These are phyloP conservation scores for Jamesozyma jinghongensis DNA, from an alignment of 805 yeast species.

Conservation along the genomic window DNA sequence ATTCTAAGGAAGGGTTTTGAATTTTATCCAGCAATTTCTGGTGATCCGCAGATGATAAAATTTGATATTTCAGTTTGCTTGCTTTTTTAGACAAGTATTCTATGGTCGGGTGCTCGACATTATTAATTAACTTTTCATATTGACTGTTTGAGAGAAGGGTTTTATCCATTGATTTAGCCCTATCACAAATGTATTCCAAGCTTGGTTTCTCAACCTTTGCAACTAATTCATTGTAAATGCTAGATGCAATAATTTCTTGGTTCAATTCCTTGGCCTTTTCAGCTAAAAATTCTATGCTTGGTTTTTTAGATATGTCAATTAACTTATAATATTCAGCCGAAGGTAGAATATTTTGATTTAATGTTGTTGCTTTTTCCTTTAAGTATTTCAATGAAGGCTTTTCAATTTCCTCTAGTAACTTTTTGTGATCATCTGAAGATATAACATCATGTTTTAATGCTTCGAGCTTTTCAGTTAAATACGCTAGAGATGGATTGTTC, in stretches of 20 bases:
- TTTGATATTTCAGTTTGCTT: too few species aligned
- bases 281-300: conserved; percentile 13
- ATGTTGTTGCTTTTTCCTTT: conserved; percentile 4
- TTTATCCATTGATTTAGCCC: conserved; percentile 3
- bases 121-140: conserved; percentile 3
- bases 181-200: conserved; percentile 1
- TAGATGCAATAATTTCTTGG: conserved; percentile 8
- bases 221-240: conserved; percentile 8
- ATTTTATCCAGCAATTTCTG: too few species aligned
- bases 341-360: conserved; percentile 18
- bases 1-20: too few species aligned
- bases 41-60: too few species aligned
- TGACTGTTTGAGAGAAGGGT: not conserved
- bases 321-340: conserved; percentile 7
- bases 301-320: conserved; percentile 3
- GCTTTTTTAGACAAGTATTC: too few species aligned
- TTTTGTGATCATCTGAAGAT: not conserved
- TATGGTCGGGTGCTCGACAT: conserved; percentile 7
- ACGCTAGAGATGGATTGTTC: not conserved
- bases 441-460: not conserved
- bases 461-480: not conserved
- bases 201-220: conserved; percentile 5
- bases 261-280: conserved; percentile 11
- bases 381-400: conserved; percentile 4
- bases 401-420: conserved; percentile 6